Conservation (phyloP, 1,284 basidiomycete species). For the Microbotryum violaceum region DNA sequence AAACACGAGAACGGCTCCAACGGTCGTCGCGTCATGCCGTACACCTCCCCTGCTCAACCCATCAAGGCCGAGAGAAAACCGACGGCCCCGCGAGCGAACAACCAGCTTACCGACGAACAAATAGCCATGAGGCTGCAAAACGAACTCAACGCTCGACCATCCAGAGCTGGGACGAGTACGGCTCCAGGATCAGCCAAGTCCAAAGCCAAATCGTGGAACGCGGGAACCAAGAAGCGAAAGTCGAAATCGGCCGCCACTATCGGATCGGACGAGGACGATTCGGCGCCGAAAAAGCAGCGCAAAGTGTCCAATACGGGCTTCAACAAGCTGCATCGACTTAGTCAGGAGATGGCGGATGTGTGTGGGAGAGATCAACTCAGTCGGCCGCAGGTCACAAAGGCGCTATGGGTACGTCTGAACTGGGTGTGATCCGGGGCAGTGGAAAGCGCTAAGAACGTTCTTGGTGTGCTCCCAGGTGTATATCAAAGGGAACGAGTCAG, state of each 20-base stretch:
- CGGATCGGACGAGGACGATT: constrained; percentile 3
- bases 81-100: background rate
- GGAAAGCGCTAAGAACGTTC: too few relatives aligned
- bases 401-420: too few relatives aligned
- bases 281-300: constrained; percentile 6
- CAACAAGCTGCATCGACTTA: constrained; percentile 22
- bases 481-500: too few relatives aligned
- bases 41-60: constrained; percentile 8
- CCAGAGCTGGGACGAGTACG: constrained; percentile 1
- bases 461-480: too few relatives aligned
- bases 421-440: too few relatives aligned
- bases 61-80: background rate
- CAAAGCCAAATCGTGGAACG: background rate
- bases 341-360: constrained; percentile 11
- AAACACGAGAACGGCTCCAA: background rate
- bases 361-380: constrained; percentile 13
- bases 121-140: constrained; percentile 6
- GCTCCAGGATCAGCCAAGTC: background rate
- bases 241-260: background rate
- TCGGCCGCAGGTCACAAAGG: constrained; percentile 20
- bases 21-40: background rate
- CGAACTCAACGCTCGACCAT: constrained; percentile 7
- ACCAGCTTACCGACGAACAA: constrained; percentile 1
- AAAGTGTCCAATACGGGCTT: constrained; percentile 12
- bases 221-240: constrained; percentile 2